Conservation (phyloP, 2,329 filamentous ascomycete species). For the Colletotrichum melonis region DNA sequence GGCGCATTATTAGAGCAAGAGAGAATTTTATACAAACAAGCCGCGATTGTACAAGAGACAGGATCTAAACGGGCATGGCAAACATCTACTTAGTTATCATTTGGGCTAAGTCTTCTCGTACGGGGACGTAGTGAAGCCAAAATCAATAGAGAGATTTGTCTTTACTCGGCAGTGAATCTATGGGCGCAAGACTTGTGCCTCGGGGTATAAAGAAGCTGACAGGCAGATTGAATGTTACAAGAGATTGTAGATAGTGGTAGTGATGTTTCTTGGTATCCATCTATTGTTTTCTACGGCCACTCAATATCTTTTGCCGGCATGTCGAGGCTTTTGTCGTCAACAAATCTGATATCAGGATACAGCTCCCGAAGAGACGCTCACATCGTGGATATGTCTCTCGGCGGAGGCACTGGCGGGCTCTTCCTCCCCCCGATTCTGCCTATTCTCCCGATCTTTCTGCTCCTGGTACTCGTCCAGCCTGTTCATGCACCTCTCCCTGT, state of each 20-base stretch:
- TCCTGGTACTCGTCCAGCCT: constrained; percentile 1
- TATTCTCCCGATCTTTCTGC: background rate
- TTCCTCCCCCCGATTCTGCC: background rate
- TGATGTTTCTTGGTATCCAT: background rate
- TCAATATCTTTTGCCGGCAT: background rate
- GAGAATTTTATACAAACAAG: too few relatives aligned
- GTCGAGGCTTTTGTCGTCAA: background rate
- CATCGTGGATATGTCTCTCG: background rate
- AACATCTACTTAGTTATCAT: too few relatives aligned
- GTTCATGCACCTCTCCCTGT: constrained; percentile 17
- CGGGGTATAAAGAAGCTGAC: too few relatives aligned
- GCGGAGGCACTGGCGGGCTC: background rate
- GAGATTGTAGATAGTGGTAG: background rate
- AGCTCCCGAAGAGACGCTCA: background rate
- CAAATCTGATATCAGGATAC: background rate
- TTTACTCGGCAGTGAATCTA: too few relatives aligned
- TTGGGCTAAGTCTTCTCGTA: too few relatives aligned
- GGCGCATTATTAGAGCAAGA: too few relatives aligned
- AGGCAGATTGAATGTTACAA: background rate
- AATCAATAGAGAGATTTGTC: too few relatives aligned
- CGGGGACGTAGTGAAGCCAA: too few relatives aligned
- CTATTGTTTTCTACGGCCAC: background rate
- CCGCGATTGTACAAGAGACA: too few relatives aligned
- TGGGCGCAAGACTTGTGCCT: too few relatives aligned
- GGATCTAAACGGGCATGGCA: too few relatives aligned